Conservation (phyloP, 768 basidiomycete species). For the Naematelia encephala region DNA sequence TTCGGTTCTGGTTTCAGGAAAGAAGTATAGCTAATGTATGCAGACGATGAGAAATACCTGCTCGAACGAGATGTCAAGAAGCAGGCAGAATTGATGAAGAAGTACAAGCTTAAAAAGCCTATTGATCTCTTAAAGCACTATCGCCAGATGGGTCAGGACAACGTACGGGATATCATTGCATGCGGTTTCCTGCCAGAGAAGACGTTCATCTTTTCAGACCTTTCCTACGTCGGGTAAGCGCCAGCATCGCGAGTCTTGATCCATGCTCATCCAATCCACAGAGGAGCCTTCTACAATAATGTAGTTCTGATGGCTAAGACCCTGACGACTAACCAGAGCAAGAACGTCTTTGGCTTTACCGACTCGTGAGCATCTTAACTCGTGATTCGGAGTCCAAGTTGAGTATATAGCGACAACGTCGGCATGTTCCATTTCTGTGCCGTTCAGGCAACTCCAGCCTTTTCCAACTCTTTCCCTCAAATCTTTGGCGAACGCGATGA, state of each 20-base stretch:
- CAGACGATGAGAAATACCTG: slow-evolving; percentile 96
- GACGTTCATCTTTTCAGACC: slow-evolving; percentile 96
- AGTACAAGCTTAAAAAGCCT: slow-evolving; percentile 41
- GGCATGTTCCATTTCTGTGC: slow-evolving; percentile 96
- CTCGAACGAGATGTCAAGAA: slow-evolving; percentile 71
- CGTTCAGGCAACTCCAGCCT: slow-evolving; percentile 92
- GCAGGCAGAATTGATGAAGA: slow-evolving; percentile 41
- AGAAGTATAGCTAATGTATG: slow-evolving; percentile 1
- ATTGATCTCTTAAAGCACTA: slow-evolving; percentile 71
- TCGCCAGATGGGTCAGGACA: slow-evolving; percentile 70
- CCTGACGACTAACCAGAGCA: slow-evolving; percentile 88
- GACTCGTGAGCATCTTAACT: slow-evolving; percentile 83
- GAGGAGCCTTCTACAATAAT: slow-evolving; percentile 90
- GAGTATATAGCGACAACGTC: slow-evolving; percentile 76
- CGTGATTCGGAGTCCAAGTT: background rate
- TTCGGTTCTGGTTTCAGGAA: background rate
- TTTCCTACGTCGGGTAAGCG: slow-evolving; percentile 67
- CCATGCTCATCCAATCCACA: slow-evolving; percentile 18
- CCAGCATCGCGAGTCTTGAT: background rate
- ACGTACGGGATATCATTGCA: slow-evolving; percentile 94
- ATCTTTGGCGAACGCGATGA: slow-evolving; percentile 81
- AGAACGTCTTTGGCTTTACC: slow-evolving; percentile 92
- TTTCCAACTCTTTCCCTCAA: slow-evolving; percentile 97
- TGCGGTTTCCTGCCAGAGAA: slow-evolving; percentile 86
- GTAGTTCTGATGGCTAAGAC: slow-evolving; percentile 87